Evolutionary conservation across 805 yeast genomes (phyloP), one percentile per base, ranked within the genome.

Genomic region (Yarrowia sp.): DNA sequence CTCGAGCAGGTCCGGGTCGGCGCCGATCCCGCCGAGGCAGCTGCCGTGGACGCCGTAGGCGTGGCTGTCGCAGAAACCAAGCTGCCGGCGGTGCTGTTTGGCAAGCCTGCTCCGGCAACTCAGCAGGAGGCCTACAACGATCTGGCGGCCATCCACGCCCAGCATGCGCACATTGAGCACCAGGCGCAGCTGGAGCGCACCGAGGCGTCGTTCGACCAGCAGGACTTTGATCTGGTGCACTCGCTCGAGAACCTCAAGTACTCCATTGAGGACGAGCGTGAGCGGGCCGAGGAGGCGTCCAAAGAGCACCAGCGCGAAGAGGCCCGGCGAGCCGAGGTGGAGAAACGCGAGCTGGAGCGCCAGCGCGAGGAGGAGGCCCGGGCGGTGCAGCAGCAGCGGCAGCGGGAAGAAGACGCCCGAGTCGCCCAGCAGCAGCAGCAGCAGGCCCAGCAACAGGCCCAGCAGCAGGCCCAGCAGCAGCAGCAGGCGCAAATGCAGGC

Each of bases 331-430:
- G 87, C 88, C 74, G 97, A 92, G 78, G 84, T 92, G 70, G 44
- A 90, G 76, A 90, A 87, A 72, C 86, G 97, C 75, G 98, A 92
- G 78, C 85, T 86, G 73, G 97, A 92, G 75, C 87, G 86, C 73
- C 94, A 89, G 71, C 89, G 92, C 72, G 97, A 87, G 74, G 15
- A 4, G 43, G 36, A 61, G 44, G 43, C 55, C 46, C 44, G 39
- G 38, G 34, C 65, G n/a, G 46, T 55, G 24, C 66, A 47, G 44
- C 55, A 61, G 46, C 55, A 61, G 34, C 36, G 38, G 1, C 36
- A 55, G 9, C 36, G 55, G 9, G 46, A 61, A 8, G 55, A 61
- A 15, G 66, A 61, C 46, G 43, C 53, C 17, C 40, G 49, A 7
- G 64, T 14, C 9, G 64, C 47, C 19, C 64, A 56, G 64, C 50